Conservation (phyloP, 768 basidiomycete species). For the Trametes coccinea region DNA sequence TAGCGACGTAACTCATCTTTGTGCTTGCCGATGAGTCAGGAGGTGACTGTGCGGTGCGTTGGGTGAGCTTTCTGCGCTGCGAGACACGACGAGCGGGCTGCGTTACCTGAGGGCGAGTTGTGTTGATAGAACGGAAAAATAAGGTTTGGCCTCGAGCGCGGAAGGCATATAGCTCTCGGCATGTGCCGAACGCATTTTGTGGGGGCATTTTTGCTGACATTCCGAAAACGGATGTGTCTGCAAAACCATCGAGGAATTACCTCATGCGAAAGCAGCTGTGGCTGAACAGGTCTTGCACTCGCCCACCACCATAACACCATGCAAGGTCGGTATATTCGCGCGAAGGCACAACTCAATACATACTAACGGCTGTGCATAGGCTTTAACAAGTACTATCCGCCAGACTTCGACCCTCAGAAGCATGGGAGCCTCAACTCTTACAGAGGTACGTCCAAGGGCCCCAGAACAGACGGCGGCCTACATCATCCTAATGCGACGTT, state of each 20-base stretch:
- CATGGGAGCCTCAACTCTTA: constrained; percentile 73
- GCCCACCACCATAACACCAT: constrained; percentile 29
- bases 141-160: constrained; percentile 32
- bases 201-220: neutral
- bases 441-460: constrained; percentile 49
- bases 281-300: neutral
- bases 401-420: constrained; percentile 70
- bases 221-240: neutral
- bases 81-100: neutral
- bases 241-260: neutral
- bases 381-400: constrained; percentile 81
- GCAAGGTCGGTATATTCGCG: constrained; percentile 40
- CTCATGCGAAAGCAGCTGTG: constrained; percentile 6
- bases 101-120: constrained; percentile 36
- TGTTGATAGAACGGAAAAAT: constrained; percentile 33
- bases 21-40: constrained; percentile 58
- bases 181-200: neutral
- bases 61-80: neutral
- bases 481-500: too few species aligned
- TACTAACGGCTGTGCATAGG: constrained; percentile 36
- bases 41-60: constrained; percentile 62
- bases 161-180: constrained; percentile 22
- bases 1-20: constrained; percentile 98
- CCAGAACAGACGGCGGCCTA: too few species aligned
- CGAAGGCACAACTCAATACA: neutral